These are phyloP conservation scores for Nemania sp. DNA, from an alignment of 2,329 filamentous ascomycete species.

Conservation along the genomic window DNA sequence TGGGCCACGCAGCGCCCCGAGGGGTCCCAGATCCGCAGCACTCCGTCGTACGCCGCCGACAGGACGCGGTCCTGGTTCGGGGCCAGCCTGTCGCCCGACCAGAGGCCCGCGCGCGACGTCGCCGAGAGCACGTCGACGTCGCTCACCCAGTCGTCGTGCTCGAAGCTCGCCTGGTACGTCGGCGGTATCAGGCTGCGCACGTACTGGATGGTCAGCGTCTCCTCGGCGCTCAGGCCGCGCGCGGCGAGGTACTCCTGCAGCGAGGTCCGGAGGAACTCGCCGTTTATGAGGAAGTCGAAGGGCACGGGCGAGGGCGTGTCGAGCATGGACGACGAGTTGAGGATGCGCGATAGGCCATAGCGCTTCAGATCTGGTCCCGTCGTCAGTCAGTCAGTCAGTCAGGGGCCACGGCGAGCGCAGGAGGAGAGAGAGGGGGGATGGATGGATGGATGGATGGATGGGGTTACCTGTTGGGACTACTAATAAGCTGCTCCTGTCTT, in stretches of 20 bases:
- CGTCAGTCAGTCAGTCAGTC: slow-evolving; percentile 4
- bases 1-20: slow-evolving; percentile 84
- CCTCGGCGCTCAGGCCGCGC: slow-evolving; percentile 88
- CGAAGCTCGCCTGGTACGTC: slow-evolving; percentile 85
- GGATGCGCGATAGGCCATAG: slow-evolving; percentile 71
- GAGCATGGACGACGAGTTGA: slow-evolving; percentile 75
- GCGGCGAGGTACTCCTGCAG: slow-evolving; percentile 87
- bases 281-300: slow-evolving; percentile 95
- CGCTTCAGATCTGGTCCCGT: slow-evolving; percentile 63
- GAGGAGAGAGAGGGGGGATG: too few species aligned
- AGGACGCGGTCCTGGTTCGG: slow-evolving; percentile 72
- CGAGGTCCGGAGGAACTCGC: slow-evolving; percentile 84
- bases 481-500: slow-evolving; percentile 61
- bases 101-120: slow-evolving; percentile 63
- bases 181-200: slow-evolving; percentile 90
- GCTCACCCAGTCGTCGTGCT: slow-evolving; percentile 98
- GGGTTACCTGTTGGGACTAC: slow-evolving; percentile 63
- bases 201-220: slow-evolving; percentile 87
- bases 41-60: slow-evolving; percentile 92
- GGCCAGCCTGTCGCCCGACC: slow-evolving; percentile 55
- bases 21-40: slow-evolving; percentile 86
- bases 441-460: not conserved
- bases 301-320: slow-evolving; percentile 69
- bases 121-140: slow-evolving; percentile 79
- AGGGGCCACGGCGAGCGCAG: not conserved